Percentiles rank a stretch among this genome's conserved stretches.
These are phyloP conservation scores for Xylariaceae sp. DNA, from an alignment of 2,329 filamentous ascomycete species.

Conservation along the genomic window DNA sequence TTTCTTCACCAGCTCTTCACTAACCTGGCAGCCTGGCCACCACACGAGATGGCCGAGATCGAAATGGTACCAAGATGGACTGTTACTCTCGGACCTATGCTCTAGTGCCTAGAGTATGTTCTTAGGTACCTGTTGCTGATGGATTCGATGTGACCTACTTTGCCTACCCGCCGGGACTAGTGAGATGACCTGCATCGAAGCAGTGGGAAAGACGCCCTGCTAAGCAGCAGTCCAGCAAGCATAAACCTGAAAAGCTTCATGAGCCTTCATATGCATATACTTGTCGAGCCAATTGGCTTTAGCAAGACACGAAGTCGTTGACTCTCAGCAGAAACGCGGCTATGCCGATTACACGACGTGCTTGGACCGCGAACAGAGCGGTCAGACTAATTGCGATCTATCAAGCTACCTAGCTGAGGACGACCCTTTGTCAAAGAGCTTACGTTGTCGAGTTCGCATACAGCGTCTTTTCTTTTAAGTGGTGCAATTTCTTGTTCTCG, in stretches of 20 bases:
- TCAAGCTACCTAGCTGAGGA: too few relatives aligned
- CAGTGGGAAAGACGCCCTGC: conserved; percentile 3
- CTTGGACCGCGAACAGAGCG: too few relatives aligned
- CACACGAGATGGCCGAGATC: not conserved
- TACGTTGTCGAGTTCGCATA: conserved; percentile 6
- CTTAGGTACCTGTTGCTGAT: too few relatives aligned
- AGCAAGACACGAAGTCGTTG: too few relatives aligned
- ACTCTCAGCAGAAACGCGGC: too few relatives aligned
- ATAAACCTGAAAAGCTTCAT: not conserved
- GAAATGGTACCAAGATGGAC: conserved; percentile 23
- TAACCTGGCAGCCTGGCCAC: too few relatives aligned
- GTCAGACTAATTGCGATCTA: too few relatives aligned
- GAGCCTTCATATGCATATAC: too few relatives aligned
- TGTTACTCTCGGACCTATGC: conserved; percentile 21
- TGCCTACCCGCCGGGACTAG: conserved; percentile 39
- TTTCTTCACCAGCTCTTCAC: not conserved
- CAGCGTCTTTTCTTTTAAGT: conserved; percentile 8
- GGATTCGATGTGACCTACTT: conserved; percentile 25
- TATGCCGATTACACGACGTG: too few relatives aligned
- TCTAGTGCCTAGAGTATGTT: too few relatives aligned
- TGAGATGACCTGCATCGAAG: conserved; percentile 33
- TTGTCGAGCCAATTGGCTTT: not conserved
- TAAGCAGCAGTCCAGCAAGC: conserved; percentile 11
- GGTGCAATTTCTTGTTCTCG: conserved; percentile 9
- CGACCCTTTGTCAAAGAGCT: too few relatives aligned